Base-by-base conservation (phyloP, 1,284 basidiomycete genomes). In the Phylloboletellus chloephorus region DNA sequence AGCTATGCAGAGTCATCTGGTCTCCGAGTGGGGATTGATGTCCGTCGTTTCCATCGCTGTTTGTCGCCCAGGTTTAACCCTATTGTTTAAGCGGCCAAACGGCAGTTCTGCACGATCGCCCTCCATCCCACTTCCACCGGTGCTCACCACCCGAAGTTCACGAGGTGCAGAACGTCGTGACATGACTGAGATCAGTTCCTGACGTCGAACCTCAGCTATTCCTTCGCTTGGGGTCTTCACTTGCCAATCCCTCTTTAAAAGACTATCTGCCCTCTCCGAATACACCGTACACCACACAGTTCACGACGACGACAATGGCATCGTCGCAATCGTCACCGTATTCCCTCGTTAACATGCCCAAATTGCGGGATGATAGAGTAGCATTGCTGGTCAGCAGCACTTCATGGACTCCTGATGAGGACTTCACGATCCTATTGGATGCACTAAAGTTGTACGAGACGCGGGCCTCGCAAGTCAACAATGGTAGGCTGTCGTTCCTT, bases 351-450 rank as follows among this genome's bases (percentile, higher is more conserved):
- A 57, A 61, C 25, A 55, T 67, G 42, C 72, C 75, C n/a, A 52
- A 54, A 9, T 61, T 79, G 13, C 75, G 84, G 11, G 50, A 67
- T 3, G 82, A 89, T 50, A 73, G 94, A 45, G 90, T 92, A 2
- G 93, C 90, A 0, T 67, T 98, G 3, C 56, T 98, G 15, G 82
- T 99, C 15, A 91, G 88, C 19, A 91, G 90, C 52, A 99, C 96
- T 0, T 92, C 88, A 8, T 98, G 96, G 95, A 98, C 96, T 0
- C 82, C 89, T 6, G 96, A 99, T 58, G 96, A 99, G 64, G 93
- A 98, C 61, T 98, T 99, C 51, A 69, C 74, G 3, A 75, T 96
- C 31, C 74, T 99, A 5, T 64, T 96, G 11, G 69, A 76, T 11
- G 89, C 90, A 7, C 67, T 97, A 29, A 57, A 58, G 6, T 38